Conservation (phyloP, 1,284 basidiomycete genomes). For the Pterulicium gracile region DNA sequence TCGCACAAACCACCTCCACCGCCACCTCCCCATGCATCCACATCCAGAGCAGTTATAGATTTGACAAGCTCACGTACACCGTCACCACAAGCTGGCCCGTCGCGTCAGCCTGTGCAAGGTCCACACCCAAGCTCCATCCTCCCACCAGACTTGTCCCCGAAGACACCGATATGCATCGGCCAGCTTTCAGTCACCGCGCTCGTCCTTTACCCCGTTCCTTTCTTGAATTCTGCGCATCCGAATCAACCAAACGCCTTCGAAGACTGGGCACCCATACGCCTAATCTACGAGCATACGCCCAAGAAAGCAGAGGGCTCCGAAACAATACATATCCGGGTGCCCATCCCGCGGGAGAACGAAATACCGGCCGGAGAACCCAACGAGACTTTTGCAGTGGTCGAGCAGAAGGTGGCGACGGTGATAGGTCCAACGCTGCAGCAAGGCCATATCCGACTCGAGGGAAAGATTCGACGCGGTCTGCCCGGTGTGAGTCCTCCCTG, state of each 20-base stretch:
- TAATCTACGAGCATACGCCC: slow-evolving; percentile 59
- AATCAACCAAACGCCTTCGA: slow-evolving; percentile 23
- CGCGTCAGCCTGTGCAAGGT: slow-evolving; percentile 12
- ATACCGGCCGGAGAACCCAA: slow-evolving; percentile 40
- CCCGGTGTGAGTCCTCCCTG: slow-evolving; percentile 41
- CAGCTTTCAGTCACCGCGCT: slow-evolving; percentile 74
- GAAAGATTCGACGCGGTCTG: slow-evolving; percentile 55
- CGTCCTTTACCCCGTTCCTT: slow-evolving; percentile 77
- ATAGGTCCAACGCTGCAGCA: slow-evolving; percentile 75
- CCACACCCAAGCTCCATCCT: slow-evolving; percentile 17
- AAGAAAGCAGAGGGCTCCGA: slow-evolving; percentile 51
- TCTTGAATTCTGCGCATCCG: slow-evolving; percentile 43
- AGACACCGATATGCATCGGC: slow-evolving; percentile 83
- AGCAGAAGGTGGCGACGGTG: slow-evolving; percentile 68
- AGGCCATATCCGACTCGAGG: slow-evolving; percentile 79
- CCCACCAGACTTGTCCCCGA: slow-evolving; percentile 49
- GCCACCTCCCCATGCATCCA: slow-evolving; percentile 11
- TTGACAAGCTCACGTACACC: slow-evolving; percentile 52
- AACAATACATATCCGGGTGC: slow-evolving; percentile 74
- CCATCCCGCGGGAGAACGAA: slow-evolving; percentile 28
- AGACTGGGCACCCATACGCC: slow-evolving; percentile 71
- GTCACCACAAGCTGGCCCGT: slow-evolving; percentile 10
- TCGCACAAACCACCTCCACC: too few relatives aligned
- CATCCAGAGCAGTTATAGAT: slow-evolving; percentile 45
- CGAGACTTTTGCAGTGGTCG: slow-evolving; percentile 77